Evolutionary conservation across 257 asterid genomes (phyloP).

Genomic region (Ajuga chamaepitys): DNA sequence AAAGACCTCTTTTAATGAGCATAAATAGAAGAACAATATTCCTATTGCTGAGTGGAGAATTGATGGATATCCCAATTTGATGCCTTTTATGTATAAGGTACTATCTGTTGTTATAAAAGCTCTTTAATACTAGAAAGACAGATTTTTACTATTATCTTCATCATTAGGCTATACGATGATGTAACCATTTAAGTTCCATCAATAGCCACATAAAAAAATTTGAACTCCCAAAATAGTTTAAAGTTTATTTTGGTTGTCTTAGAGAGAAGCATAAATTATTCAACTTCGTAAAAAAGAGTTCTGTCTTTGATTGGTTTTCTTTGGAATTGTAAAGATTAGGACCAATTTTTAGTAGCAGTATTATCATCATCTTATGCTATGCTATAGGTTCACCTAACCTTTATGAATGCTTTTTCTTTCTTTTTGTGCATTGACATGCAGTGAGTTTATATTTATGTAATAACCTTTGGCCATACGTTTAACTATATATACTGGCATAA

Average conservation of each 20-base stretch:
- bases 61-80: conserved; percentile 4
- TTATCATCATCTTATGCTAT: neutral
- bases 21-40: neutral
- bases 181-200: no score
- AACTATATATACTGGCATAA: neutral
- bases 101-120: neutral
- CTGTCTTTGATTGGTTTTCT: no score
- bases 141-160: neutral
- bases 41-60: neutral
- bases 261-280: neutral
- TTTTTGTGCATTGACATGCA: neutral
- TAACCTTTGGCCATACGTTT: neutral
- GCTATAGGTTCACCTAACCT: neutral
- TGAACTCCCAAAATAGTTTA: neutral
- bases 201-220: no score
- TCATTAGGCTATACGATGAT: neutral
- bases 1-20: no score
- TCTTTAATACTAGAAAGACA: neutral
- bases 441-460: neutral
- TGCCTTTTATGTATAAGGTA: neutral
- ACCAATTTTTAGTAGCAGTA: no score
- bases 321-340: no score
- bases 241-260: neutral
- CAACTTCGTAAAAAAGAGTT: neutral
- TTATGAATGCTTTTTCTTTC: neutral